These are phyloP conservation scores for Mucor lusitanicus DNA, from an alignment of 371 early-diverging fungal species.

Conservation along the genomic window DNA sequence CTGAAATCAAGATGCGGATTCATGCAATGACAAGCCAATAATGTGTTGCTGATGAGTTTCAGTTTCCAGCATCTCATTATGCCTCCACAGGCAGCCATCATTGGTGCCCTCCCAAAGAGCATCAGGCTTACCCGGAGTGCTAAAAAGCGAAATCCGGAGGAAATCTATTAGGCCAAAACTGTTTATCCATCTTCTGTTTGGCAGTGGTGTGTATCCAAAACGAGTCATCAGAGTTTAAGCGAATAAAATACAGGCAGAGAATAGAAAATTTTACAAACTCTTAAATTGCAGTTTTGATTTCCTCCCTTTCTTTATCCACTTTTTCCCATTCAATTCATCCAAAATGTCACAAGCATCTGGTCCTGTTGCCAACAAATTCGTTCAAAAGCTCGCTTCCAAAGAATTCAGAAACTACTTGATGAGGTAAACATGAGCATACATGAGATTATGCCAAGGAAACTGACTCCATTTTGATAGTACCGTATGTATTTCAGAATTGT, in stretches of 20 bases:
- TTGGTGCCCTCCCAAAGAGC: not conserved
- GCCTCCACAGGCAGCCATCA: not conserved
- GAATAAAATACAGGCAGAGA: conserved; percentile 1
- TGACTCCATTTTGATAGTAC: conserved; percentile 32
- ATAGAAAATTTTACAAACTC: not conserved
- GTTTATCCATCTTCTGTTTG: not conserved
- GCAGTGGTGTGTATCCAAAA: not conserved
- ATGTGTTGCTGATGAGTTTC: not conserved
- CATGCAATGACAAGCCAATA: not conserved
- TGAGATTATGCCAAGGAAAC: not conserved
- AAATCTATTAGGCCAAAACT: not conserved
- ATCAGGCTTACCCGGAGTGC: not conserved
- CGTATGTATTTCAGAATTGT: conserved; percentile 27
- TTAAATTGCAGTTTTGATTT: conserved; percentile 1
- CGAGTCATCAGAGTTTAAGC: conserved; percentile 7
- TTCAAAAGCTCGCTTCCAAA: conserved; percentile 24
- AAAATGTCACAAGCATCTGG: conserved; percentile 33
- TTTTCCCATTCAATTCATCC: conserved; percentile 2
- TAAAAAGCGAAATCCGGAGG: not conserved
- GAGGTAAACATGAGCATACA: conserved; percentile 16
- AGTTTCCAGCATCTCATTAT: not conserved
- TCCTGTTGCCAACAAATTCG: conserved; percentile 17
- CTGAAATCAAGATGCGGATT: not conserved
- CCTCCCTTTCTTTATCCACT: not conserved
- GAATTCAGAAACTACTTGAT: conserved; percentile 27